phyloP scores from a whole-genome alignment of 129 eudicot genomes.

The Lactuca saligna region DNA sequence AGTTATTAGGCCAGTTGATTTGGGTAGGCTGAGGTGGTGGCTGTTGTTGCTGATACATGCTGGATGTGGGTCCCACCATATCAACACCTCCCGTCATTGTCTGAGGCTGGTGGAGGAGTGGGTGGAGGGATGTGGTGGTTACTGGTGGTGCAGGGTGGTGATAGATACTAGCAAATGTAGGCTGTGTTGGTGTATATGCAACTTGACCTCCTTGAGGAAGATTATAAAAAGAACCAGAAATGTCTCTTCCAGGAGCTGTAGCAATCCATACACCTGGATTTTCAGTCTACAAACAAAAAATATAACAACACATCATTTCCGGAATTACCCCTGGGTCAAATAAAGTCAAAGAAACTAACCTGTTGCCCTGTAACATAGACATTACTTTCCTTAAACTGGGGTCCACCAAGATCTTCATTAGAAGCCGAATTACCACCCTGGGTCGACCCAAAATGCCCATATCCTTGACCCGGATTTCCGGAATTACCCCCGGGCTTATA shows the following conservation, averaged over 20 bases:
- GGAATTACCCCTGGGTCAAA: too few species aligned
- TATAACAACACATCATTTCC: neutral
- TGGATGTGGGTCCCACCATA: slow-evolving; percentile 62
- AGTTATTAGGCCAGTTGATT: slow-evolving; percentile 86
- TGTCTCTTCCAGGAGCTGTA: slow-evolving; percentile 63
- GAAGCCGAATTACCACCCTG: slow-evolving; percentile 58
- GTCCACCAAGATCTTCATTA: slow-evolving; percentile 60
- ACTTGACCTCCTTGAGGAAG: slow-evolving; percentile 86
- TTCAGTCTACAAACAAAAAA: slow-evolving; percentile 54
- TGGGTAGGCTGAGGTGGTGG: slow-evolving; percentile 51
- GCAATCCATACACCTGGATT: slow-evolving; percentile 76
- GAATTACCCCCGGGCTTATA: slow-evolving; percentile 67
- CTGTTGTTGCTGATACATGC: slow-evolving; percentile 71
- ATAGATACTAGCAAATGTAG: slow-evolving; percentile 56
- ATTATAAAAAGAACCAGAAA: slow-evolving; percentile 75
- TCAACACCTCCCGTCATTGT: slow-evolving; percentile 61
- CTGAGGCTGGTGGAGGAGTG: slow-evolving; percentile 87
- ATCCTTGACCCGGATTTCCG: slow-evolving; percentile 47
- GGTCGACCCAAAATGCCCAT: slow-evolving; percentile 62
- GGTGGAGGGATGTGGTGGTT: slow-evolving; percentile 68
- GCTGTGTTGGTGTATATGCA: slow-evolving; percentile 70
- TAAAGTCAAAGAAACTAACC: slow-evolving; percentile 42
- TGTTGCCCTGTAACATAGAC: slow-evolving; percentile 63
- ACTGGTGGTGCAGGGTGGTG: slow-evolving; percentile 73
- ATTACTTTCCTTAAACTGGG: slow-evolving; percentile 78